Evolutionary conservation across 257 asterid genomes (phyloP).

Genomic region (Echites panduratus): DNA sequence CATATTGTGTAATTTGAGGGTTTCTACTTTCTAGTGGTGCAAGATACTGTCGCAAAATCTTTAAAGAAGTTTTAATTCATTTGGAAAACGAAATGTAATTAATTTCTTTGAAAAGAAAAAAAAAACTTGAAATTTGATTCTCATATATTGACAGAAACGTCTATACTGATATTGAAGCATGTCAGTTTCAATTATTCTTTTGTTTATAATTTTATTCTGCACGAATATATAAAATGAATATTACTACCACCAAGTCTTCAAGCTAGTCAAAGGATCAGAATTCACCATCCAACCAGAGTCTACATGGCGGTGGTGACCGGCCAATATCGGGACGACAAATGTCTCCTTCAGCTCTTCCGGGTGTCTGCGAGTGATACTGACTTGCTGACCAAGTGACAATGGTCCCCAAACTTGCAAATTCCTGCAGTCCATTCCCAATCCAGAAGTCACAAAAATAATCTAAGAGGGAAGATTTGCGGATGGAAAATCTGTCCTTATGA

Average conservation of each 20-base stretch:
- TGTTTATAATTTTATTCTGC: no score
- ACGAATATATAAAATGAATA: no score
- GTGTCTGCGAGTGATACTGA: neutral
- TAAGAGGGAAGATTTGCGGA: neutral
- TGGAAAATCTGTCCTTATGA: neutral
- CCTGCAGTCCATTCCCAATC: slow-evolving; percentile 10
- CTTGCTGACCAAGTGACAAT: neutral
- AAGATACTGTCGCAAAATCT: no score
- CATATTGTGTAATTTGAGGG: no score
- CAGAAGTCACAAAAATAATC: slow-evolving; percentile 7
- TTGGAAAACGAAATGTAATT: no score
- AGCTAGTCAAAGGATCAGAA: neutral
- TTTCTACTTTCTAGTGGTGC: no score
- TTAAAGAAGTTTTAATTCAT: no score
- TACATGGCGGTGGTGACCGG: slow-evolving; percentile 31
- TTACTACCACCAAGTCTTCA: no score
- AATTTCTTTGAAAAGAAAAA: no score
- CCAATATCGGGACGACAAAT: slow-evolving; percentile 19
- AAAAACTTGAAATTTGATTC: no score
- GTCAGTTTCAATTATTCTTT: neutral
- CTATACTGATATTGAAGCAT: no score
- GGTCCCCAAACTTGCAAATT: neutral
- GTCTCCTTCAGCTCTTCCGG: neutral
- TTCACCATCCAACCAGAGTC: neutral
- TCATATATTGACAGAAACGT: no score